These are phyloP conservation scores for Epichloe uncinata DNA, from an alignment of 2,329 filamentous ascomycete genomes.

Conservation along the genomic window DNA sequence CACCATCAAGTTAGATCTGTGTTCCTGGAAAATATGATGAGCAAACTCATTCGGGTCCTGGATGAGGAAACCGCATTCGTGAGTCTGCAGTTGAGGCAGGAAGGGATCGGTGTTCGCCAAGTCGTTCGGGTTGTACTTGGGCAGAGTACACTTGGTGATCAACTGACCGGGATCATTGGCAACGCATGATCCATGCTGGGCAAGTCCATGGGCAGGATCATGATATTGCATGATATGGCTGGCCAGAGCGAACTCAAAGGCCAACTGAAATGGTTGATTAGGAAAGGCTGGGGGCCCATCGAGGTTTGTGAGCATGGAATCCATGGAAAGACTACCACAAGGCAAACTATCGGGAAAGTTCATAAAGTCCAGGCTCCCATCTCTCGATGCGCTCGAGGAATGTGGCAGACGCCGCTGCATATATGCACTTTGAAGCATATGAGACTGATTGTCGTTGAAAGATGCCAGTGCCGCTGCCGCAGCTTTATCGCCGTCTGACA, in stretches of 20 bases:
- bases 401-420: constrained; percentile 6
- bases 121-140: constrained; percentile 10
- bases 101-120: constrained; percentile 8
- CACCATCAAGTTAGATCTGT: constrained; percentile 9
- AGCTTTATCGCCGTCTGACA: constrained; percentile 13
- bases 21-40: constrained; percentile 18
- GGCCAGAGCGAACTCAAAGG: constrained; percentile 13
- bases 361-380: constrained; percentile 4
- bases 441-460: constrained; percentile 13
- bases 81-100: constrained; percentile 8
- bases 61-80: constrained; percentile 16
- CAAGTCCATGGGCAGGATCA: constrained; percentile 12
- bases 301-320: constrained; percentile 7
- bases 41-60: constrained; percentile 15
- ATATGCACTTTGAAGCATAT: constrained; percentile 5
- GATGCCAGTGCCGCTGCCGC: constrained; percentile 19
- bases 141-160: constrained; percentile 15
- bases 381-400: not conserved
- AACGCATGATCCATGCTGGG: constrained; percentile 14
- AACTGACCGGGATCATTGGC: constrained; percentile 15
- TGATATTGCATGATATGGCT: constrained; percentile 19
- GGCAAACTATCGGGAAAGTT: constrained; percentile 9
- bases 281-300: constrained; percentile 3
- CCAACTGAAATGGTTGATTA: constrained; percentile 9
- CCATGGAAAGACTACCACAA: constrained; percentile 12